phyloP scores from a whole-genome alignment of 2,329 filamentous ascomycete species.

The Talaromyces islandicus region DNA sequence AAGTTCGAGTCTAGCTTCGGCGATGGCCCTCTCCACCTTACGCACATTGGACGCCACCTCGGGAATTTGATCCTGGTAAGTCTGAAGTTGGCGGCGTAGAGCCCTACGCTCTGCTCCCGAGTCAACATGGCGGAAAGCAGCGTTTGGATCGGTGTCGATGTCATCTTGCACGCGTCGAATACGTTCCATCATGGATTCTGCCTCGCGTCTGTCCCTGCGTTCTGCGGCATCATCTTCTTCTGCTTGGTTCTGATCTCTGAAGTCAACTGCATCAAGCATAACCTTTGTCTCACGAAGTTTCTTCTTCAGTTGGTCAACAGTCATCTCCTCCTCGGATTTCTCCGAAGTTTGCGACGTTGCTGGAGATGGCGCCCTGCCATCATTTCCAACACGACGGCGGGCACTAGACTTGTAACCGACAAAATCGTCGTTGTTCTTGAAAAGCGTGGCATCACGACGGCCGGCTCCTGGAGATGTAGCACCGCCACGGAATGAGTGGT shows the following conservation, averaged over 20 bases:
- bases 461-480: constrained; percentile 52
- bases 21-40: constrained; percentile 83
- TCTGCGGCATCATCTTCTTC: constrained; percentile 93
- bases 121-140: constrained; percentile 63
- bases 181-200: constrained; percentile 87
- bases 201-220: constrained; percentile 81
- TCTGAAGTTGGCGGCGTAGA: constrained; percentile 83
- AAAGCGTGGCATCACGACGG: constrained; percentile 92
- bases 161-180: constrained; percentile 90
- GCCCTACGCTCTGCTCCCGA: constrained; percentile 82
- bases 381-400: constrained; percentile 70
- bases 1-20: constrained; percentile 83
- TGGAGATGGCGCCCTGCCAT: constrained; percentile 69
- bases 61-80: constrained; percentile 80
- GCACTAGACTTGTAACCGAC: constrained; percentile 92
- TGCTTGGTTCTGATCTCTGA: constrained; percentile 79
- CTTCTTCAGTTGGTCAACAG: constrained; percentile 82
- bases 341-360: constrained; percentile 60
- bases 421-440: constrained; percentile 91
- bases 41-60: constrained; percentile 89
- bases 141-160: constrained; percentile 84
- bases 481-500: constrained; percentile 75
- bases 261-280: constrained; percentile 90
- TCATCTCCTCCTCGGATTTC: constrained; percentile 70
- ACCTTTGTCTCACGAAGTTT: constrained; percentile 92